Conservation (phyloP, 1,284 basidiomycete species). For the Malassezia nana region DNA sequence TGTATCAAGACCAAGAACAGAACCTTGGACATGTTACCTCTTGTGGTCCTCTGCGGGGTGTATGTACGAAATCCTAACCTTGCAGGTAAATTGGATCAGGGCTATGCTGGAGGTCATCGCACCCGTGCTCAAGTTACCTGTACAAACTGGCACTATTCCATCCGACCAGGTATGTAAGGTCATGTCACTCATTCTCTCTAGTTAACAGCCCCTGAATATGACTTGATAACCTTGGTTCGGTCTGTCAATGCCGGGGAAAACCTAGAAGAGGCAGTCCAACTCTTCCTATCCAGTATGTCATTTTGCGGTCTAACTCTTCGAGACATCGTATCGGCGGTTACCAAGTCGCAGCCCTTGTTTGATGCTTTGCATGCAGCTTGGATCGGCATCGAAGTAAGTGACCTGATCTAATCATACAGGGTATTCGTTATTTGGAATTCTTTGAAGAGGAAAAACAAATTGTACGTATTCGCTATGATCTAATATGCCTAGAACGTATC, state of each 20-base stretch:
- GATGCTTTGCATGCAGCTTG: slow-evolving; percentile 11
- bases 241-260: neutral
- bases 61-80: neutral
- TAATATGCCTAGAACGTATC: neutral
- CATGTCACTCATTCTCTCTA: neutral
- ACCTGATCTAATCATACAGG: neutral
- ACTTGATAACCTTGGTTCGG: neutral
- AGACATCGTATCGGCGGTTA: neutral
- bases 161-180: neutral
- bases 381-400: slow-evolving; percentile 12
- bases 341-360: neutral
- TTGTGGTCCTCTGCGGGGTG: neutral
- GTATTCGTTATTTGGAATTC: slow-evolving; percentile 1
- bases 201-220: slow-evolving; percentile 1
- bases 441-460: neutral
- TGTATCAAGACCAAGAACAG: neutral
- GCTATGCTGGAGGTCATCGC: slow-evolving; percentile 5
- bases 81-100: neutral
- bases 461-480: neutral
- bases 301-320: neutral
- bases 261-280: neutral
- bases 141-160: neutral
- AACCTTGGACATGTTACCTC: neutral
- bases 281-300: slow-evolving; percentile 3
- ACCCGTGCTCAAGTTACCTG: neutral